A percentile compares a stretch with the other conserved stretches of the same genome.
These are phyloP conservation scores for Clathrospora elynae DNA, from an alignment of 2,329 filamentous ascomycete genomes.

Conservation along the genomic window DNA sequence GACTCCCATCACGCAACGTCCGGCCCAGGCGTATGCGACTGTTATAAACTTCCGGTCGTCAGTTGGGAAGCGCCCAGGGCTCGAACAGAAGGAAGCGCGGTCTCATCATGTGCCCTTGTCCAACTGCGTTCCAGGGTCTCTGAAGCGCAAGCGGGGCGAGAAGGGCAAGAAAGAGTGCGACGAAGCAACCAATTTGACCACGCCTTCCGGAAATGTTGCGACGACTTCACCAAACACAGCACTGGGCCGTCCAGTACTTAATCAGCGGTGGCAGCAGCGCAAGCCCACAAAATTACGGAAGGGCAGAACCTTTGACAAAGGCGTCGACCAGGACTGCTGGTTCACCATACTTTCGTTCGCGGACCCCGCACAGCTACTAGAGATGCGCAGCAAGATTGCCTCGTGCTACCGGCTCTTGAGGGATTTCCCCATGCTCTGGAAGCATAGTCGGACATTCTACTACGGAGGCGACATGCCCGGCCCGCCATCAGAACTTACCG, in stretches of 20 bases:
- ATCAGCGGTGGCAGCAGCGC: constrained; percentile 28
- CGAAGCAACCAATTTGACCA: constrained; percentile 5
- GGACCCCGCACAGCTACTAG: constrained; percentile 42
- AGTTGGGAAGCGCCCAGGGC: constrained; percentile 31
- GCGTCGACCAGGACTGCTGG: constrained; percentile 43
- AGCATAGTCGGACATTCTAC: constrained; percentile 43
- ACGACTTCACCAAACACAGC: constrained; percentile 10
- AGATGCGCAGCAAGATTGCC: constrained; percentile 44
- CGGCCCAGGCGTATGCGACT: constrained; percentile 39
- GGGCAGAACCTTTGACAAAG: constrained; percentile 34
- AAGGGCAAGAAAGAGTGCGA: constrained; percentile 14
- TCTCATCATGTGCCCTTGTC: constrained; percentile 39
- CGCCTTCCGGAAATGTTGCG: constrained; percentile 11
- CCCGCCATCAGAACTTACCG: constrained; percentile 44
- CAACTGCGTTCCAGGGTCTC: constrained; percentile 33
- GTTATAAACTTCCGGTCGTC: constrained; percentile 45
- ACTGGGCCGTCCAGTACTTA: constrained; percentile 21
- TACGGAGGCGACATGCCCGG: constrained; percentile 43
- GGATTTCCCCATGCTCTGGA: constrained; percentile 47
- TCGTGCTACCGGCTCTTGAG: constrained; percentile 43
- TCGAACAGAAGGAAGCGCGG: constrained; percentile 33
- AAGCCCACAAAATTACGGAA: constrained; percentile 38
- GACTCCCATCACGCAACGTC: constrained; percentile 33
- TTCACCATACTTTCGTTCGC: constrained; percentile 45
- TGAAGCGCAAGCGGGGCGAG: constrained; percentile 35